Conservation (phyloP, 2,329 filamentous ascomycete genomes). For the Phyllosticta citribraziliensis region DNA sequence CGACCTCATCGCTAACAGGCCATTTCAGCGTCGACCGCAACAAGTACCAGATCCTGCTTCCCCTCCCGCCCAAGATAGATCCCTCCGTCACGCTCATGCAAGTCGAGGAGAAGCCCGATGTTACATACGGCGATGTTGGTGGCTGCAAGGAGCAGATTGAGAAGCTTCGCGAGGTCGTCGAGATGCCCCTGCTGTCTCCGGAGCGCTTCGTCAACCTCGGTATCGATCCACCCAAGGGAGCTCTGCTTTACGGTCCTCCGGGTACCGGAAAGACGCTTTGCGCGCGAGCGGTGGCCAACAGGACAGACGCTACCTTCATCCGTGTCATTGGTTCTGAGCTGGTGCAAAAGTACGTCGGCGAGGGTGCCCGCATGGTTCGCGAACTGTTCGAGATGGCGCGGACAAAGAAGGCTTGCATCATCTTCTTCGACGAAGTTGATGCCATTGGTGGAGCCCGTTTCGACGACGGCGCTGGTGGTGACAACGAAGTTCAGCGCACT, state of each 20-base stretch:
- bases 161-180: slow-evolving; percentile 95
- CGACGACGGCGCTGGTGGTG: slow-evolving; percentile 89
- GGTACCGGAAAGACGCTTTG: slow-evolving; percentile 99
- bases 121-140: slow-evolving; percentile 97
- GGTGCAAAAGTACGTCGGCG: slow-evolving; percentile 98
- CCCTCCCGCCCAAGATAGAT: slow-evolving; percentile 95
- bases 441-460: slow-evolving; percentile 93
- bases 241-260: slow-evolving; percentile 88
- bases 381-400: slow-evolving; percentile 99
- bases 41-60: slow-evolving; percentile 98
- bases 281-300: slow-evolving; percentile 91
- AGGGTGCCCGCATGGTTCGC: slow-evolving; percentile 95
- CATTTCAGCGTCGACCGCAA: slow-evolving; percentile 70
- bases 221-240: slow-evolving; percentile 96
- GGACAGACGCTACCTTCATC: slow-evolving; percentile 97
- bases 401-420: slow-evolving; percentile 99
- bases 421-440: slow-evolving; percentile 99
- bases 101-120: slow-evolving; percentile 98
- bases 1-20: not conserved
- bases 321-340: slow-evolving; percentile 95
- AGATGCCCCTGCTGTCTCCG: slow-evolving; percentile 93
- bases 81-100: slow-evolving; percentile 99
- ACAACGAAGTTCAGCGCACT: slow-evolving; percentile 95
- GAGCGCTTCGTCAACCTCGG: slow-evolving; percentile 98
- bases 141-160: slow-evolving; percentile 99